Conservation (phyloP, 2,329 filamentous ascomycete species). For the Conoideocrella luteorostrata region DNA sequence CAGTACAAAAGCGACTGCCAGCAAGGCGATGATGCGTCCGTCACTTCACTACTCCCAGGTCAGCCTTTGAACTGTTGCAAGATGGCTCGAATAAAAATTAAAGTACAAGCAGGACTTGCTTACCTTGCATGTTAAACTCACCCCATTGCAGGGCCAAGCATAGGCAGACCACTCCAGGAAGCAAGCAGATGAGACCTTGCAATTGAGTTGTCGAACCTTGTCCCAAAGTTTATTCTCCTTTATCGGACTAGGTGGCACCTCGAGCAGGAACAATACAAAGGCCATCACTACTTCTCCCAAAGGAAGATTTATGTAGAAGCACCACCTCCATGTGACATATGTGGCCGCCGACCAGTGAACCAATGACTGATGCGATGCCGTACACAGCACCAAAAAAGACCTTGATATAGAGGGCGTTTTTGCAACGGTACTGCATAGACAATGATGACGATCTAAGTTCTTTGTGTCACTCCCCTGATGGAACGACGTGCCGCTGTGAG, state of each 20-base stretch:
- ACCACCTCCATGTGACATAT: conserved; percentile 26
- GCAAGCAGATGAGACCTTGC: conserved; percentile 41
- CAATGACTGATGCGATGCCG: conserved; percentile 27
- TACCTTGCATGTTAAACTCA: conserved; percentile 24
- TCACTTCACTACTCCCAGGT: conserved; percentile 28
- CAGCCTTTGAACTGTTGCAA: too few relatives aligned
- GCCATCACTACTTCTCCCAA: conserved; percentile 22
- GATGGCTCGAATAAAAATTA: background rate
- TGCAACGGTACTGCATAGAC: conserved; percentile 15
- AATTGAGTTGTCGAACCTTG: conserved; percentile 43
- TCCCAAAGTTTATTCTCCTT: conserved; percentile 20
- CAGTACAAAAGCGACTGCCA: conserved; percentile 32
- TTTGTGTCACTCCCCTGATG: too few relatives aligned
- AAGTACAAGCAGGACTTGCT: too few relatives aligned
- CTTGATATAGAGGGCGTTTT: conserved; percentile 21
- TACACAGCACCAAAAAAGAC: conserved; percentile 33
- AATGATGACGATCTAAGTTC: conserved; percentile 8
- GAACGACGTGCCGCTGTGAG: too few relatives aligned
- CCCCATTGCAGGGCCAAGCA: conserved; percentile 41
- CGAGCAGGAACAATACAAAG: conserved; percentile 17
- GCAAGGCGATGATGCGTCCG: conserved; percentile 35
- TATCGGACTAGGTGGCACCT: conserved; percentile 12
- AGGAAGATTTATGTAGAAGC: conserved; percentile 28
- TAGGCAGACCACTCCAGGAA: conserved; percentile 37
- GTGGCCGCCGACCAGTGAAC: conserved; percentile 18